phyloP scores from a whole-genome alignment of 108 stramenopile genomes.

The Pseudonitzschia pungens region DNA sequence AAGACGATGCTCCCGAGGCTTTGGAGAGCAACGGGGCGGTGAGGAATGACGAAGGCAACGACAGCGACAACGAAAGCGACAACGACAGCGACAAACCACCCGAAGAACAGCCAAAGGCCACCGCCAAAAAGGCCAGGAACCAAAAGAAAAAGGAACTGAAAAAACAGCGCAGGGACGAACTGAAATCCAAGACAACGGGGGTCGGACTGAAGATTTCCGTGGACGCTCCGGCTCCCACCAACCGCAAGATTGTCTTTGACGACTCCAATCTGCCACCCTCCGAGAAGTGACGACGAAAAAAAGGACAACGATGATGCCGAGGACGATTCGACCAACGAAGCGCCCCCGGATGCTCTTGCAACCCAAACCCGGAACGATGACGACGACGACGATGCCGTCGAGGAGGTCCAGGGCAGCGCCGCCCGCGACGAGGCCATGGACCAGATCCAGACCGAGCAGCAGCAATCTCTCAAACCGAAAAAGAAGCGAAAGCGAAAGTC shows the following conservation, averaged over 20 bases:
- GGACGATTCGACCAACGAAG: constrained; percentile 1
- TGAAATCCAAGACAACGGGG: constrained; percentile 38
- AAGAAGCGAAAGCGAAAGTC: constrained; percentile 30
- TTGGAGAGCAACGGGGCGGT: not conserved
- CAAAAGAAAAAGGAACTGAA: constrained; percentile 4
- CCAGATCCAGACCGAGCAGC: constrained; percentile 24
- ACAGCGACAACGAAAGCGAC: not conserved
- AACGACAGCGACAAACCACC: not conserved
- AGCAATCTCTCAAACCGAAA: constrained; percentile 15
- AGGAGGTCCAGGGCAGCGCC: constrained; percentile 29
- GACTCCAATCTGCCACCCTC: constrained; percentile 1
- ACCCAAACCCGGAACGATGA: constrained; percentile 20
- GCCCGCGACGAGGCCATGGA: constrained; percentile 33
- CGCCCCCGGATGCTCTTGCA: not conserved
- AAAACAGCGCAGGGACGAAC: constrained; percentile 20
- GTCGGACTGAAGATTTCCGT: constrained; percentile 27
- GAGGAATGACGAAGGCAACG: not conserved
- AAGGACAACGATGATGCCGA: not conserved
- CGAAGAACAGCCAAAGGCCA: not conserved
- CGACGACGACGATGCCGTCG: constrained; percentile 34
- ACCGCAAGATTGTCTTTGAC: constrained; percentile 37
- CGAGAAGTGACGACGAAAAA: constrained; percentile 18
- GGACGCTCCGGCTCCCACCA: not conserved
- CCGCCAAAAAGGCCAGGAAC: not conserved
- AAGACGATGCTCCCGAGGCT: not conserved